These are phyloP conservation scores for Colletotrichum sp. DNA, from an alignment of 2,329 filamentous ascomycete species.

Conservation along the genomic window DNA sequence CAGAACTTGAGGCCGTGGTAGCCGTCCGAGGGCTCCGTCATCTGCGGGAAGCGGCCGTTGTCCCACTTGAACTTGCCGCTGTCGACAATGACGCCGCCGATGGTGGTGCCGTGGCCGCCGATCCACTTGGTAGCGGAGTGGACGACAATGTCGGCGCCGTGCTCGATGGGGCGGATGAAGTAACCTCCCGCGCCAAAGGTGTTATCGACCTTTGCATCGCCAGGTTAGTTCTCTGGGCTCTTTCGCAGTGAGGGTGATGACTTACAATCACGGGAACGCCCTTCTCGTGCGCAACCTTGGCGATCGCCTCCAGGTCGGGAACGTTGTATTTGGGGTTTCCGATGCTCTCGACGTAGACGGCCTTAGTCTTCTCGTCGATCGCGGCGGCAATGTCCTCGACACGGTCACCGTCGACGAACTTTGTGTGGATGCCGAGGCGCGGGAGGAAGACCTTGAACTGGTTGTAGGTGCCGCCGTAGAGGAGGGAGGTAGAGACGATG, in stretches of 20 bases:
- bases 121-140: slow-evolving; percentile 98
- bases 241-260: slow-evolving; percentile 5
- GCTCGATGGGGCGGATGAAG: slow-evolving; percentile 84
- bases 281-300: slow-evolving; percentile 74
- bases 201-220: slow-evolving; percentile 73
- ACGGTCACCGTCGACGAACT: slow-evolving; percentile 84
- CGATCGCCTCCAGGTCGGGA: slow-evolving; percentile 88
- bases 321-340: slow-evolving; percentile 95
- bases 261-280: slow-evolving; percentile 69
- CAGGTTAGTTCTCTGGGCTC: neutral
- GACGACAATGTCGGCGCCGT: slow-evolving; percentile 92
- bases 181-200: slow-evolving; percentile 94
- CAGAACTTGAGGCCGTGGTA: slow-evolving; percentile 96
- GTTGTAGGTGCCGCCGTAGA: slow-evolving; percentile 97
- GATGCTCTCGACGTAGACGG: slow-evolving; percentile 89
- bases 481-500: slow-evolving; percentile 87
- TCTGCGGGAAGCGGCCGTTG: slow-evolving; percentile 85
- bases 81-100: slow-evolving; percentile 86
- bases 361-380: slow-evolving; percentile 94
- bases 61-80: slow-evolving; percentile 95
- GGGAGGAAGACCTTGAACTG: slow-evolving; percentile 93
- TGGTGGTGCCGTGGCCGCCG: slow-evolving; percentile 91
- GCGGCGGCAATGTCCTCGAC: slow-evolving; percentile 78
- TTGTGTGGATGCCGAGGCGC: slow-evolving; percentile 85
- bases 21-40: slow-evolving; percentile 85